Base-by-base conservation (phyloP, 805 yeast genomes). In the Yamadazyma paraphyllophila region DNA sequence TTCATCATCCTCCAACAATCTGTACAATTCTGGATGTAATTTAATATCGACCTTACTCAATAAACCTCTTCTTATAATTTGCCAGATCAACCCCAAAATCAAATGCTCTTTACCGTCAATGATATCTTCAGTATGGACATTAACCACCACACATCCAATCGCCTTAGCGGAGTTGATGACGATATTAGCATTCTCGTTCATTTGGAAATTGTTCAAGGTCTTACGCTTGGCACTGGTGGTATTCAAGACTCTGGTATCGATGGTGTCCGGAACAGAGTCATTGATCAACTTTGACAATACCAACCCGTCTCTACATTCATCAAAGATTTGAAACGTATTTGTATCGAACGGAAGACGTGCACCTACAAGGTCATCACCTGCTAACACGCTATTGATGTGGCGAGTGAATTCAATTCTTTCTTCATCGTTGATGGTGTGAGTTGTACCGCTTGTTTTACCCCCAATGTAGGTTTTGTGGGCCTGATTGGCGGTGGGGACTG, bases 151-250 rank as follows among this genome's bases (percentile, higher is more conserved):
- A 76, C 97, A 92, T 15, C 99, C 99, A 69, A 94, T 94, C 43
- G 98, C 99, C 71, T 94, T 94, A 26, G 99, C 99, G 2, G 99
- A 94, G 67, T 94, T 94, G 69, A 94, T 88, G 32, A 94, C 98
- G 54, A 94, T 91, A 69, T 94, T 94, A 44, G 98, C 97, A 68
- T 94, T 94, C 71, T 94, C 99, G 54, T 87, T 80, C 83, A 95
- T 92, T 53, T 91, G 94, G 76, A 94, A 94, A 62, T 89, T 88
- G 74, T 94, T 94, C 63, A 94, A 78, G 13, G 78, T 68, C 68
- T 88, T 91, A 48, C 85, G 86, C 55, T 78, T 77, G 12, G 63
- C 62, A 64, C 85, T 86, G 20, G 98, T 95, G 64, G 83, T 73
- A 67, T 94, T 94, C 62, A 94, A 78, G 13, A 94, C 99, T 77